phyloP scores from a whole-genome alignment of 2,329 filamentous ascomycete species.

The Diaporthe sp. region DNA sequence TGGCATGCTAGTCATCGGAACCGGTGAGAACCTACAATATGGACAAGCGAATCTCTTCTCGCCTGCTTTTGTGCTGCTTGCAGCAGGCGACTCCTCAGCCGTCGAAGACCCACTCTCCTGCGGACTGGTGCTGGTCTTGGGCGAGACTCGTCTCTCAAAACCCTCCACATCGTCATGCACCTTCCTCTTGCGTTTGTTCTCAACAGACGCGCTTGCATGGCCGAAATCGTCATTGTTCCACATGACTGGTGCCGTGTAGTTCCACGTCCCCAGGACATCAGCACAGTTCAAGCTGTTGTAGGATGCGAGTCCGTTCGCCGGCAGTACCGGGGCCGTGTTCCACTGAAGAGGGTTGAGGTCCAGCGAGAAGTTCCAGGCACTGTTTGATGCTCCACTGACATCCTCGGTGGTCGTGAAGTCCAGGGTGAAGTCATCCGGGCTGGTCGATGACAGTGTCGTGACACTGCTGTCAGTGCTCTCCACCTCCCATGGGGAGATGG shows the following conservation, averaged over 20 bases:
- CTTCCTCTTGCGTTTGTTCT: conserved; percentile 32
- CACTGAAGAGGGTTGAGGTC: conserved; percentile 29
- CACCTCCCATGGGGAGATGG: conserved; percentile 14
- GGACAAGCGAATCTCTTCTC: conserved; percentile 36
- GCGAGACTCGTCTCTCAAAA: conserved; percentile 29
- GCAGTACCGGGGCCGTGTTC: conserved; percentile 32
- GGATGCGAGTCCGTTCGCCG: not conserved
- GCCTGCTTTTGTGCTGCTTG: not conserved
- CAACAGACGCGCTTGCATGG: not conserved
- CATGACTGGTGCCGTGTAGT: conserved; percentile 32
- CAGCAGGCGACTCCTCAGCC: conserved; percentile 26
- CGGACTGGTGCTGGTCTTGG: conserved; percentile 27
- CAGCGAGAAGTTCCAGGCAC: conserved; percentile 30
- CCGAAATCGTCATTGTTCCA: conserved; percentile 16
- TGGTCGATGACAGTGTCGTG: conserved; percentile 6
- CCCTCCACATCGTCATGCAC: conserved; percentile 21
- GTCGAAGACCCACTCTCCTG: conserved; percentile 24
- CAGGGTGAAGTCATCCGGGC: conserved; percentile 27
- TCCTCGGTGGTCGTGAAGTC: conserved; percentile 26
- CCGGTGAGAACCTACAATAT: conserved; percentile 14
- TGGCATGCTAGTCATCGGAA: not conserved
- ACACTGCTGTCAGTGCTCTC: conserved; percentile 28
- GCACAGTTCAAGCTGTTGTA: conserved; percentile 31
- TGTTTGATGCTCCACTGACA: conserved; percentile 5
- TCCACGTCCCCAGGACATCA: conserved; percentile 31